Evolutionary conservation across 2,329 filamentous ascomycete genomes (phyloP).

Genomic region (Coniochaeta prunicola): DNA sequence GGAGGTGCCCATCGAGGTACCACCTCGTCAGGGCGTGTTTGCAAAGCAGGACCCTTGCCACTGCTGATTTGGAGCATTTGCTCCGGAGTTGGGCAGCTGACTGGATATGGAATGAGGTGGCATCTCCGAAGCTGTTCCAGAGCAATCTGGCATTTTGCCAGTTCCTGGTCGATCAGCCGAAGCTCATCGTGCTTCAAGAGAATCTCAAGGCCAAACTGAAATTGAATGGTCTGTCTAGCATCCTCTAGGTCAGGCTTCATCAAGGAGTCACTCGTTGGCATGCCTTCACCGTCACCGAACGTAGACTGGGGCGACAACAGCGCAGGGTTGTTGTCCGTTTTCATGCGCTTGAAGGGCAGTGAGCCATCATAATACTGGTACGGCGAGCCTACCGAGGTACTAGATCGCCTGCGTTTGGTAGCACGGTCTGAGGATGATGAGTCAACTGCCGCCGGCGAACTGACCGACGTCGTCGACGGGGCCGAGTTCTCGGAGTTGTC

Average conservation of each 20-base stretch:
- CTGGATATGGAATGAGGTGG: conserved; percentile 84
- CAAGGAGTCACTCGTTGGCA: background rate
- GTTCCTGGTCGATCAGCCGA: conserved; percentile 88
- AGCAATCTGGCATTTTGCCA: conserved; percentile 90
- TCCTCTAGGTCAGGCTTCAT: conserved; percentile 32
- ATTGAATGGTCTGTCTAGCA: conserved; percentile 67
- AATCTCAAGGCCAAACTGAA: conserved; percentile 87
- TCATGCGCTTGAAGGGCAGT: conserved; percentile 34
- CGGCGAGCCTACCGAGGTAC: conserved; percentile 19
- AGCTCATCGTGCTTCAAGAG: conserved; percentile 91
- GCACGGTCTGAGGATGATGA: conserved; percentile 18
- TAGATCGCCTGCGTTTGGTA: conserved; percentile 32
- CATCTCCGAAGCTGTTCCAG: conserved; percentile 91
- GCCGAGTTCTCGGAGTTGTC: conserved; percentile 16
- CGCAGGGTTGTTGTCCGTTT: conserved; percentile 24
- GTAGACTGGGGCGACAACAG: conserved; percentile 16
- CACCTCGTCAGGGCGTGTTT: conserved; percentile 52
- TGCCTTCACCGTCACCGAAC: conserved; percentile 3
- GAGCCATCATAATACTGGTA: conserved; percentile 14
- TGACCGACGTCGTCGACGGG: background rate
- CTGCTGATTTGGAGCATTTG: conserved; percentile 64
- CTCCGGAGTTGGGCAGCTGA: conserved; percentile 57
- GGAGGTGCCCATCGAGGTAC: conserved; percentile 74
- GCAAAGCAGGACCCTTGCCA: conserved; percentile 66
- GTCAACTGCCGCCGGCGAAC: conserved; percentile 6